Evolutionary conservation across 129 eudicot species (phyloP).

Genomic region (Gnaphalium uliginosum): DNA sequence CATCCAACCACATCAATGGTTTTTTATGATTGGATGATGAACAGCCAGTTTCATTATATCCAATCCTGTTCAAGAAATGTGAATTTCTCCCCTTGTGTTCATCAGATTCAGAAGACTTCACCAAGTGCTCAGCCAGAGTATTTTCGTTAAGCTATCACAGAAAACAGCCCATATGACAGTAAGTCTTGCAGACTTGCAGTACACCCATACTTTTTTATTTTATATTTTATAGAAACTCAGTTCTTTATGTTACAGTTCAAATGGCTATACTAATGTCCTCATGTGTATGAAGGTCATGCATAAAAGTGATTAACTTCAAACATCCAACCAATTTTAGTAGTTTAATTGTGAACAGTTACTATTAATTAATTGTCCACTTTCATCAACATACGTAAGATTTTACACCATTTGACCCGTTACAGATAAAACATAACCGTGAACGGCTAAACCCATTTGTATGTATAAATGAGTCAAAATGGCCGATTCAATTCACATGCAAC

Average conservation of each 20-base stretch:
- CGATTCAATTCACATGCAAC: background rate
- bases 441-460: background rate
- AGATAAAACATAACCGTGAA: background rate
- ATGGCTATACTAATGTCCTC: background rate
- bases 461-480: background rate
- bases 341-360: background rate
- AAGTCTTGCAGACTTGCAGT: background rate
- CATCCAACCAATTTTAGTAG: background rate
- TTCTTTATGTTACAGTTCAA: background rate
- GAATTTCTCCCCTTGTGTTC: slow-evolving; percentile 36
- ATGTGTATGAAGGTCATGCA: background rate
- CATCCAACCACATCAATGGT: slow-evolving; percentile 65
- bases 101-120: slow-evolving; percentile 24
- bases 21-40: slow-evolving; percentile 44
- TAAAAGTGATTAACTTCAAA: background rate
- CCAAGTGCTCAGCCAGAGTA: slow-evolving; percentile 1
- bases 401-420: too few relatives aligned
- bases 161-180: background rate
- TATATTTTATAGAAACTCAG: background rate
- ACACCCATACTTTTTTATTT: background rate
- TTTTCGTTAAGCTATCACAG: slow-evolving; percentile 34
- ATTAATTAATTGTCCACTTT: background rate
- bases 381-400: too few relatives aligned
- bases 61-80: slow-evolving; percentile 19
- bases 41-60: slow-evolving; percentile 43